Evolutionary conservation across 257 asterid genomes (phyloP).

Genomic region (Marsdenia floribunda): DNA sequence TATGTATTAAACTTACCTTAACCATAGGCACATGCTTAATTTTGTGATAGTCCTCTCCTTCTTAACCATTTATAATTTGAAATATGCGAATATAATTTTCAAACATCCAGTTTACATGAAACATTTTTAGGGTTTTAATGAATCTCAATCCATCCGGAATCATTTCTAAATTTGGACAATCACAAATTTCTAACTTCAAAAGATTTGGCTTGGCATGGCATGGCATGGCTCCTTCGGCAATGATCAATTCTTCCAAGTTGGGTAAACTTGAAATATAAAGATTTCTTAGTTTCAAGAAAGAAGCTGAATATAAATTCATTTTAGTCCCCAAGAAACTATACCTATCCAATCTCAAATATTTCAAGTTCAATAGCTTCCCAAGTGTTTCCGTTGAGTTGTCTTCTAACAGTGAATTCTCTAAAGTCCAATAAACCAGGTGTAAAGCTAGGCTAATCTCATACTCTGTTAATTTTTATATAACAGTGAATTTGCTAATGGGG

Average conservation of each 20-base stretch:
- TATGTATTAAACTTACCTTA: no score
- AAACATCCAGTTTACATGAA: no score
- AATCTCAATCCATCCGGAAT: constrained; percentile 6
- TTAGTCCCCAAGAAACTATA: constrained; percentile 1
- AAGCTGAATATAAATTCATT: background rate
- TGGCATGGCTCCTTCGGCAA: constrained; percentile 18
- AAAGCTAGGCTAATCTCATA: background rate
- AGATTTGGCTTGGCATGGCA: no score
- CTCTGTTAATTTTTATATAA: no score
- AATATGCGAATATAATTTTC: no score
- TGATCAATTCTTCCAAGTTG: background rate
- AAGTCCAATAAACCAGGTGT: background rate
- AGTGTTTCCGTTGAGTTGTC: no score
- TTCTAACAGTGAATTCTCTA: background rate
- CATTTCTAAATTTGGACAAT: background rate
- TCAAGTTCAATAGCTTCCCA: constrained; percentile 14
- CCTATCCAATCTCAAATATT: background rate
- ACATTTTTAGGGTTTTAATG: no score
- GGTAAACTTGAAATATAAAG: no score
- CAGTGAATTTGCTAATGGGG: no score
- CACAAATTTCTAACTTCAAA: background rate
- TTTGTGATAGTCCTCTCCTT: no score
- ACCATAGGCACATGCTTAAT: no score
- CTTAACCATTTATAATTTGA: no score
- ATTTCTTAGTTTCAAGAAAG: constrained; percentile 12